Percentiles rank a stretch among this genome's conserved stretches.
phyloP scores from a whole-genome alignment of 2,329 filamentous ascomycete genomes.

The Alternaria viburni region DNA sequence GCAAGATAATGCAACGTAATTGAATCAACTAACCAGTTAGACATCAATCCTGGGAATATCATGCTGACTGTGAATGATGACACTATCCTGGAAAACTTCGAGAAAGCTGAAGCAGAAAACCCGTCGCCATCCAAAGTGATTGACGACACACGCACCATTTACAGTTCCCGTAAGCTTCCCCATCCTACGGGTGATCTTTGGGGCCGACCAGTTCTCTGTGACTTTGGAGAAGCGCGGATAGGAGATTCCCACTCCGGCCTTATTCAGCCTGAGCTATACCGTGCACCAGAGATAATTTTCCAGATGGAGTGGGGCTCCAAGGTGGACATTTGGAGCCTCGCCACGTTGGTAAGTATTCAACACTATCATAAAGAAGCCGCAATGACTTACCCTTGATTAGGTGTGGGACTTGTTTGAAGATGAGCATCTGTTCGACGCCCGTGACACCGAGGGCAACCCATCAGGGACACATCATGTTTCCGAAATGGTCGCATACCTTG shows the following conservation, averaged over 20 bases:
- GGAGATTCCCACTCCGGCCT: conserved; percentile 36
- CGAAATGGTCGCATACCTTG: conserved; percentile 39
- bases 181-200: conserved; percentile 35
- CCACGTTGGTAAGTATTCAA: conserved; percentile 41
- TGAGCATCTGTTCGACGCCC: conserved; percentile 41
- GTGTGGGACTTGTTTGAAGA: conserved; percentile 50
- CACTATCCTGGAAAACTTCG: conserved; percentile 47
- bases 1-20: conserved; percentile 17
- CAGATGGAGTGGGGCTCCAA: conserved; percentile 47
- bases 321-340: conserved; percentile 51
- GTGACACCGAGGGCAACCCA: conserved; percentile 26
- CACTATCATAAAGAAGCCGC: conserved; percentile 11
- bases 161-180: conserved; percentile 36
- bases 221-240: conserved; percentile 47
- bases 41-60: conserved; percentile 55
- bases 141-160: conserved; percentile 25
- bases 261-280: conserved; percentile 49
- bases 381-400: conserved; percentile 22
- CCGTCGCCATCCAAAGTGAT: conserved; percentile 51
- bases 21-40: conserved; percentile 29
- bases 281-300: conserved; percentile 50
- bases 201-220: conserved; percentile 47
- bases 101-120: conserved; percentile 43
- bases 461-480: conserved; percentile 41
- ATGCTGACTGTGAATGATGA: conserved; percentile 47